phyloP scores from a whole-genome alignment of 2,329 filamentous ascomycete species.

The Lizonia empirigonia region DNA sequence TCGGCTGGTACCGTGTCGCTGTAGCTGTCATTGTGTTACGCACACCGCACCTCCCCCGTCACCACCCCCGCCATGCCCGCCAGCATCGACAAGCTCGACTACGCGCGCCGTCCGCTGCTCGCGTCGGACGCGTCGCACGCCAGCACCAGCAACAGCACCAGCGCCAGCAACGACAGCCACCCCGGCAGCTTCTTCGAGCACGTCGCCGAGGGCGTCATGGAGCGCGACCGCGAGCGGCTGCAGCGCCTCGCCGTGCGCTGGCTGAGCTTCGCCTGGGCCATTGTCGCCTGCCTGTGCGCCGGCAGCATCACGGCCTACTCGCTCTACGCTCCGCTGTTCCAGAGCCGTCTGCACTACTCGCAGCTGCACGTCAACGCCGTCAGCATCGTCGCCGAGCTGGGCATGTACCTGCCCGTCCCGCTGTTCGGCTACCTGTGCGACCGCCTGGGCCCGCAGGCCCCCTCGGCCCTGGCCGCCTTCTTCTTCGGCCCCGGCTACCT shows the following conservation, averaged over 20 bases:
- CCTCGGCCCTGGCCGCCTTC: constrained; percentile 72
- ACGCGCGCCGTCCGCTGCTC: constrained; percentile 52
- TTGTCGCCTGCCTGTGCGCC: constrained; percentile 74
- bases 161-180: constrained; percentile 53
- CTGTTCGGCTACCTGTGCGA: constrained; percentile 91
- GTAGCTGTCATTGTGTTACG: too few relatives aligned
- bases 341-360: constrained; percentile 82
- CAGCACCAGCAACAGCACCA: constrained; percentile 51
- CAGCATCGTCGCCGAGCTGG: constrained; percentile 82
- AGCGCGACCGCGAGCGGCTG: constrained; percentile 61
- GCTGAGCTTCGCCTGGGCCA: constrained; percentile 64
- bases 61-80: constrained; percentile 20
- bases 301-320: constrained; percentile 94
- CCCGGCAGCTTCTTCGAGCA: constrained; percentile 63
- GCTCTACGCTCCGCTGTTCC: constrained; percentile 89
- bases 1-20: too few relatives aligned
- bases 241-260: constrained; percentile 59
- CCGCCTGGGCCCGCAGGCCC: constrained; percentile 77
- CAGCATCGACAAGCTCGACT: constrained; percentile 59
- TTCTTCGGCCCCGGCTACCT: constrained; percentile 84
- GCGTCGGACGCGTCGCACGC: constrained; percentile 39
- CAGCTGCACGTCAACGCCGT: constrained; percentile 93
- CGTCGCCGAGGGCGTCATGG: constrained; percentile 65
- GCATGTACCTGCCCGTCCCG: constrained; percentile 91
- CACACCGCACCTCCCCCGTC: too few relatives aligned